Evolutionary conservation across 495 filamentous ascomycete species (phyloP), one percentile per base, ranked within the genome.

Genomic region (Aspergillus kassunensis): DNA sequence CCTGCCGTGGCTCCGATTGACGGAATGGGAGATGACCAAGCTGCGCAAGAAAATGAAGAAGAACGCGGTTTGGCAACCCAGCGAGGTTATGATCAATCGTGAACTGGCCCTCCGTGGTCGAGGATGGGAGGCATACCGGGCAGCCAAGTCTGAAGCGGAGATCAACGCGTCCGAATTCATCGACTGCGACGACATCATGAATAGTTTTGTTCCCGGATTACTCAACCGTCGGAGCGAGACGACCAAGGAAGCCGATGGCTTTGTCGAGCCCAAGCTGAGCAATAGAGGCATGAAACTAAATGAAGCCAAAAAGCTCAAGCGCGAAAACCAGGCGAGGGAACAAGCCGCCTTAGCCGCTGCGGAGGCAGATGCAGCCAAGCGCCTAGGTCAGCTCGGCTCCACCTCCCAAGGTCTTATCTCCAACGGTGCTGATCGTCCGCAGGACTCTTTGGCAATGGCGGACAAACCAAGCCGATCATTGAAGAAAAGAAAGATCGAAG

Each of bases 31-130:
- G 59, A 90, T 98, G 72, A 91, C 90, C 3, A 85, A 84, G 44
- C 75, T 98, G 12, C 79, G 93, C 40, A 97, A 97, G 71, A 81
- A 89, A 45, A 98, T 98, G 93, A 98, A 98, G 74, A 98, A 98
- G 79, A 98, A 98, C 59, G 88, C 92, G 0, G 83, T 91, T 6
- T 98, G 93, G 93, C 85, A 85, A 31, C 93, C 93, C 0, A 95
- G 89, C 58, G 89, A 95, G 54, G 95, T 95, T 0, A 98, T 98
- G 93, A 92, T 97, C 37, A 81, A 90, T 19, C 81, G 91, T 11
- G 91, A 97, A 65, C 78, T 98, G 8, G 85, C 84, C 37, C 73
- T 78, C 8, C 75, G 88, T 16, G 86, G 86, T 12, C 86, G 93
- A 33, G 93, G 95, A 4, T 75, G 83, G 57, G 88, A 89, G 34